A percentile compares a stretch with the other conserved stretches of the same genome.
phyloP scores from a whole-genome alignment of 108 stramenopile genomes.

The Skeletonema marinoi region DNA sequence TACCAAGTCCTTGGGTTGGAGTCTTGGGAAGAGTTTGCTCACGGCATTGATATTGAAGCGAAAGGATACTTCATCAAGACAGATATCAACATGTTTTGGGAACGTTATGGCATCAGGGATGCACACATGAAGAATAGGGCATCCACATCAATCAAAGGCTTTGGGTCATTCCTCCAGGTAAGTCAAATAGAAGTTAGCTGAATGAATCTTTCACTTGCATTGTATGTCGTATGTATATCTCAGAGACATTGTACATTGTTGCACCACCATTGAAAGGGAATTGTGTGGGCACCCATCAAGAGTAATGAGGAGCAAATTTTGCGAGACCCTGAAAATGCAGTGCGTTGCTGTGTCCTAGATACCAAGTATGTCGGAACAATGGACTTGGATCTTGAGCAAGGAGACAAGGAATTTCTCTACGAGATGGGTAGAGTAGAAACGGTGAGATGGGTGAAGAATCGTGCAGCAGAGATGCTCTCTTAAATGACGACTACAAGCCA shows the following conservation, averaged over 20 bases:
- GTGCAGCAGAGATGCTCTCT: neutral
- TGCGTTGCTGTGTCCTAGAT: neutral
- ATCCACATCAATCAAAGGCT: neutral
- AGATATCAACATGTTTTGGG: conserved; percentile 1
- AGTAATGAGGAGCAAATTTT: neutral
- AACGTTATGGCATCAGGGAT: neutral
- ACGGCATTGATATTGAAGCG: neutral
- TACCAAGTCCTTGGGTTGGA: neutral
- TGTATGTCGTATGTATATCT: neutral
- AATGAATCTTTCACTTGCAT: neutral
- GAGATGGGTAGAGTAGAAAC: conserved; percentile 2
- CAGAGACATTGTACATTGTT: neutral
- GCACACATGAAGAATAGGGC: neutral
- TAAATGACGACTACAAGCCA: too few relatives aligned
- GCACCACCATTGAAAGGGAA: neutral
- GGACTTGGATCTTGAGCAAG: conserved; percentile 1
- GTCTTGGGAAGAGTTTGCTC: neutral
- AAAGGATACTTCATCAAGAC: neutral
- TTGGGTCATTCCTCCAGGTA: neutral
- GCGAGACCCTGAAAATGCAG: neutral
- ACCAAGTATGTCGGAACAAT: neutral
- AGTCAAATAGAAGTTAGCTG: neutral
- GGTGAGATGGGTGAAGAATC: neutral
- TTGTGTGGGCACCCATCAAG: neutral
- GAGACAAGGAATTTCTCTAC: conserved; percentile 1